Base-by-base conservation (phyloP, 1,139 yeast species). In the Taphrina wiesneri region DNA sequence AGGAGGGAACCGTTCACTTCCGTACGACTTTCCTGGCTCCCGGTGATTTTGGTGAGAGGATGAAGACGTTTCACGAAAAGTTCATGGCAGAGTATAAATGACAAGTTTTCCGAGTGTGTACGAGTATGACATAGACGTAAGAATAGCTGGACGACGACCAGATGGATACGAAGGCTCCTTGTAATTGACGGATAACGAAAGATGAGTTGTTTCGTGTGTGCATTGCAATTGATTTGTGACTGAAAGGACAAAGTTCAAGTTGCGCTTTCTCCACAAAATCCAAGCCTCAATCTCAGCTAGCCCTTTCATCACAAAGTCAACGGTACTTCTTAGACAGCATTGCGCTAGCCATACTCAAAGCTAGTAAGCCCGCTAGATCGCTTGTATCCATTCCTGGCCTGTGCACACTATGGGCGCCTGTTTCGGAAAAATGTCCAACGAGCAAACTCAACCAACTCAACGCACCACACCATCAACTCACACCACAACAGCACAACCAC, bases 1-100 rank as follows among this genome's bases (percentile, higher is more conserved):
- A 81, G 57, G 86, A 86, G 62, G 96, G 89, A 26, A 90, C 97
- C 9, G 88, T 82, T 79, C 99, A 93, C 76, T 83, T 93, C 73
- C 85, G 99, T 81, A 93, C 99, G 2, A 93, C 99, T 1, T 93
- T 93, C 80, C 82, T 93, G 74, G 96, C 98, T 19, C 97, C 98
- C 17, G 98, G 97, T 47, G 95, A 90, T 71, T 91, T 96, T 90
- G 88, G 91, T 69, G 81, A 83, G 21, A 78, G 81, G 54, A 88
- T 97, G 91, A 82, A 83, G 63, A 75, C 78, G 30, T 93, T 93
- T 83, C 99, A 93, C 77, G 77, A 80, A 64, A 77, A 80, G 53
- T 93, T 93, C 75, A 84, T 88, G 77, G 75, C 78, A 39, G 80
- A 84, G 73, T 90, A 85, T 57, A 51, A 65, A 34, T 60, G 46